Evolutionary conservation across 2,329 filamentous ascomycete genomes (phyloP).

Genomic region (Fusarium gaditjirri): DNA sequence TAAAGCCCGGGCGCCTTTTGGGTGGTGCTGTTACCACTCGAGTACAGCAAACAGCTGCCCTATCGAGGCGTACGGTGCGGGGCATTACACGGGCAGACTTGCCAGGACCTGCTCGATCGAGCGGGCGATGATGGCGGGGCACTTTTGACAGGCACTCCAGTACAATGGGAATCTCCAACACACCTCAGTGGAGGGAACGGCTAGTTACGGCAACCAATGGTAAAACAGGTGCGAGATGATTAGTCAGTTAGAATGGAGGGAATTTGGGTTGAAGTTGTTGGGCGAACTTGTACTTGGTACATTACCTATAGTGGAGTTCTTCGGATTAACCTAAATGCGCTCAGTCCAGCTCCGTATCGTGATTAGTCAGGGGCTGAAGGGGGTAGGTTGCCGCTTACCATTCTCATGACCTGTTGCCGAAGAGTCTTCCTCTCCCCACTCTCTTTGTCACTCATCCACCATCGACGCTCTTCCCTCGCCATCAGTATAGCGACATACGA

Average conservation of each 20-base stretch:
- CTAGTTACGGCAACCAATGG: conserved; percentile 48
- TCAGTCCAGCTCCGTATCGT: background rate
- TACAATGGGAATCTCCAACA: conserved; percentile 9
- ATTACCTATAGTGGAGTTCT: background rate
- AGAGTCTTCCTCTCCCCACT: conserved; percentile 41
- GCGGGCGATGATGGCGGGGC: conserved; percentile 45
- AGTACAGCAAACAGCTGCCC: conserved; percentile 44
- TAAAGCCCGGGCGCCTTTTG: conserved; percentile 37
- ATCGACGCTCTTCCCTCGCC: conserved; percentile 17
- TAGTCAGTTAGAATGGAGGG: conserved; percentile 34
- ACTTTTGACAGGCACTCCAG: conserved; percentile 11
- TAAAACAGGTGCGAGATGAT: conserved; percentile 25
- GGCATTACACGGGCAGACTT: conserved; percentile 53
- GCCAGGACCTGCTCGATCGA: conserved; percentile 43
- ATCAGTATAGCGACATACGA: conserved; percentile 31
- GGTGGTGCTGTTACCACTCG: conserved; percentile 36
- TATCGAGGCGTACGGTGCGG: conserved; percentile 56
- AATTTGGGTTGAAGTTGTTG: conserved; percentile 14
- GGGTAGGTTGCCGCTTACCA: conserved; percentile 10
- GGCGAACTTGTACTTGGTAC: background rate
- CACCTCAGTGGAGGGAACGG: conserved; percentile 33
- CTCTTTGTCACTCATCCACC: conserved; percentile 28
- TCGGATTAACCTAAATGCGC: conserved; percentile 24
- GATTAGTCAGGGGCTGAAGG: conserved; percentile 32
- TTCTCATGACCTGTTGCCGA: conserved; percentile 15